These are phyloP conservation scores for Begonia loranthoides DNA, from an alignment of 306 rosid species.

Conservation along the genomic window DNA sequence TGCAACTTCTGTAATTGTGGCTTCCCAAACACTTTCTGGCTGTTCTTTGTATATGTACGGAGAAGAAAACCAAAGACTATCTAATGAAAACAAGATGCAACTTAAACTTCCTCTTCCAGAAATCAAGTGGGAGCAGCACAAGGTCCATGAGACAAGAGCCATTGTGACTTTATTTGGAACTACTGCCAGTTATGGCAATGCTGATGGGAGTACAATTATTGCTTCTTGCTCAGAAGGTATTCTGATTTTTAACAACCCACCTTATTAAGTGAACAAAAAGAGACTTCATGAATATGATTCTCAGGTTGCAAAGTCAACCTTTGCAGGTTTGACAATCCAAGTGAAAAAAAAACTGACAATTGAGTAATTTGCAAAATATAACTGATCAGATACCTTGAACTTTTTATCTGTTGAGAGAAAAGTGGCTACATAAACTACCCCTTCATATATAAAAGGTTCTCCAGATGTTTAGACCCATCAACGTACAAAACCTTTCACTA, in stretches of 20 bases:
- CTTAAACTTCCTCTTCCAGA: constrained; percentile 87
- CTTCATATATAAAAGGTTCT: no score
- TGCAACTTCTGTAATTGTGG: constrained; percentile 64
- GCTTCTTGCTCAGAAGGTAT: constrained; percentile 98
- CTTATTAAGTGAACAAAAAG: neutral
- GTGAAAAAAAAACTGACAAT: no score
- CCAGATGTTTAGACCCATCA: no score
- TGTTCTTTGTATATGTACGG: constrained; percentile 79
- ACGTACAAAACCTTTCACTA: no score
- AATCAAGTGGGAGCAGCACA: constrained; percentile 78
- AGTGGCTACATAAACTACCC: no score
- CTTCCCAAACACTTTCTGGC: constrained; percentile 61
- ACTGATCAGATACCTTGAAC: no score
- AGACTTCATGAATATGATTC: no score
- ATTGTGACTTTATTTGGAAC: constrained; percentile 65
- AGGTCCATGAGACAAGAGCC: constrained; percentile 70
- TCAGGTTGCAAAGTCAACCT: no score
- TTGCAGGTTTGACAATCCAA: no score
- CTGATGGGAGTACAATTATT: constrained; percentile 82
- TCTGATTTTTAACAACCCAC: constrained; percentile 1
- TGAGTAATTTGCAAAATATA: no score
- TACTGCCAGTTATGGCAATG: constrained; percentile 75
- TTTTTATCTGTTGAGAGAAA: no score
- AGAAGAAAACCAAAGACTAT: constrained; percentile 55
- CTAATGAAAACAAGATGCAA: constrained; percentile 40